These are phyloP conservation scores for Rosa multiflora DNA, from an alignment of 306 rosid genomes.

Conservation along the genomic window DNA sequence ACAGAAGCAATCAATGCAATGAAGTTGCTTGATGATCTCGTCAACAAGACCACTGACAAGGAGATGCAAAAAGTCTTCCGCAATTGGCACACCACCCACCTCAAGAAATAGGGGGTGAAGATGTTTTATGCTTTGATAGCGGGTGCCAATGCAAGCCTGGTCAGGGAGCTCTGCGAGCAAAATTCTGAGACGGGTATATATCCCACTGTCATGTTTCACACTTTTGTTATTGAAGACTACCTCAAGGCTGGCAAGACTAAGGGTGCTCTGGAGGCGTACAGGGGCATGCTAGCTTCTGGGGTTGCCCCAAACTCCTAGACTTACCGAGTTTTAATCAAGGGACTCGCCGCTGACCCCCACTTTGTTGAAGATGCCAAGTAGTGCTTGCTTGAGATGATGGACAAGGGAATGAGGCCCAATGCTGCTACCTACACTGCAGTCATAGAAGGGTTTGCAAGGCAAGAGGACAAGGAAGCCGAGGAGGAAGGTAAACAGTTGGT, in stretches of 20 bases:
- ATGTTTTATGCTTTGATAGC: too few relatives aligned
- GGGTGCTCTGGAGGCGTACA: slow-evolving; percentile 59
- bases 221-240: slow-evolving; percentile 58
- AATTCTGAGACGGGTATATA: slow-evolving; percentile 28
- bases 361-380: slow-evolving; percentile 47
- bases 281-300: slow-evolving; percentile 67
- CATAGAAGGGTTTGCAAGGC: too few relatives aligned
- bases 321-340: slow-evolving; percentile 53
- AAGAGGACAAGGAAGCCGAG: slow-evolving; percentile 25
- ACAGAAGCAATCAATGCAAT: not conserved
- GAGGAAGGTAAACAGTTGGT: too few relatives aligned
- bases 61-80: not conserved
- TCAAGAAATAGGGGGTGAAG: not conserved
- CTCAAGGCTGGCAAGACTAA: slow-evolving; percentile 47
- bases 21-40: not conserved
- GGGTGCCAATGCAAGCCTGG: too few relatives aligned
- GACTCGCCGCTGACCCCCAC: slow-evolving; percentile 39
- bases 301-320: slow-evolving; percentile 65
- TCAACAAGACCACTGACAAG: not conserved
- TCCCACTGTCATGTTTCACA: slow-evolving; percentile 66
- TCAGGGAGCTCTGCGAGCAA: not conserved
- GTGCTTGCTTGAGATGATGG: slow-evolving; percentile 61
- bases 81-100: not conserved
- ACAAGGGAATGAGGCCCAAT: slow-evolving; percentile 23
- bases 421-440: too few relatives aligned